phyloP scores from a whole-genome alignment of 768 basidiomycete genomes.

The Phanerochaete sordida region DNA sequence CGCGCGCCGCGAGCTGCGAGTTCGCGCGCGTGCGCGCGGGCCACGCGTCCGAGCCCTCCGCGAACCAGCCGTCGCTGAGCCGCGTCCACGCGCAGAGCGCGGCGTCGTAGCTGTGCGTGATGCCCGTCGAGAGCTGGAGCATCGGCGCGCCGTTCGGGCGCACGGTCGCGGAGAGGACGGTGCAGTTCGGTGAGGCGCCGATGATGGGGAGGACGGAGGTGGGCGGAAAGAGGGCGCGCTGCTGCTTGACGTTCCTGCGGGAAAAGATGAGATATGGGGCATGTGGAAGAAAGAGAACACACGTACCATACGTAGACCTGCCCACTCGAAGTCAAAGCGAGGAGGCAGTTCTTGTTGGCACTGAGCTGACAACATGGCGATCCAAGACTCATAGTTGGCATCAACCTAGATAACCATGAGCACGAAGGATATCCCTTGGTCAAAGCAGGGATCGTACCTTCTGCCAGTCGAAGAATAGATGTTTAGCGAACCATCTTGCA shows the following conservation, averaged over 20 bases:
- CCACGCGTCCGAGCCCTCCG: conserved; percentile 81
- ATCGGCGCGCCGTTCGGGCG: conserved; percentile 81
- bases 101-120: conserved; percentile 76
- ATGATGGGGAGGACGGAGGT: conserved; percentile 61
- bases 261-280: background rate
- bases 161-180: conserved; percentile 60
- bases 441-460: conserved; percentile 45
- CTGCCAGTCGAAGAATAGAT: conserved; percentile 85
- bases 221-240: conserved; percentile 61
- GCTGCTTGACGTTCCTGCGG: conserved; percentile 72
- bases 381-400: conserved; percentile 74
- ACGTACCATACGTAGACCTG: conserved; percentile 73
- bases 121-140: conserved; percentile 72
- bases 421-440: background rate
- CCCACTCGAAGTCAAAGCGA: conserved; percentile 72
- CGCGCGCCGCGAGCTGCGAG: conserved; percentile 38
- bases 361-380: conserved; percentile 68
- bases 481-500: conserved; percentile 75
- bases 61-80: conserved; percentile 81
- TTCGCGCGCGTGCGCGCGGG: conserved; percentile 59
- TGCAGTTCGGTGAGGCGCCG: conserved; percentile 49
- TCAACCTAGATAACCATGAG: conserved; percentile 47
- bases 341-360: conserved; percentile 56
- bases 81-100: conserved; percentile 67
- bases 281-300: background rate